Percentiles rank a stretch among this genome's conserved stretches.
Evolutionary conservation across 331 rosid species (phyloP).

Genomic region (Malus hybrid): DNA sequence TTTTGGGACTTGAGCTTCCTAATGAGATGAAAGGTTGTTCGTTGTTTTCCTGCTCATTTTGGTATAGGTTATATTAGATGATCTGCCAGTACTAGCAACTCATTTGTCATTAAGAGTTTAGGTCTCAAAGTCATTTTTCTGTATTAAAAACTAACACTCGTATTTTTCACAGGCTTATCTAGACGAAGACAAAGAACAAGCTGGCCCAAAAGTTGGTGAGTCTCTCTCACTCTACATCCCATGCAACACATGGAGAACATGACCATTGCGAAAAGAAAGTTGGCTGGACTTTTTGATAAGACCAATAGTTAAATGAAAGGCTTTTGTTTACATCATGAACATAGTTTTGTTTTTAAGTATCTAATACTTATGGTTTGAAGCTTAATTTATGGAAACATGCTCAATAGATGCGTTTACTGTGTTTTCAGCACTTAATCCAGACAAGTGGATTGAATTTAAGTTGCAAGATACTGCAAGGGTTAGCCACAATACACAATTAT

Average conservation of each 20-base stretch:
- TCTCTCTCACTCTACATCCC: neutral
- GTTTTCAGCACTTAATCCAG: constrained; percentile 66
- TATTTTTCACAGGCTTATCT: constrained; percentile 45
- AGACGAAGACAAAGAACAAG: constrained; percentile 43
- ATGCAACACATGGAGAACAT: neutral
- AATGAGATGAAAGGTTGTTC: neutral
- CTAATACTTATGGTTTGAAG: neutral
- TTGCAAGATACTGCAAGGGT: constrained; percentile 92
- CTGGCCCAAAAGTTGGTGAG: constrained; percentile 59
- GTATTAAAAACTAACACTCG: neutral
- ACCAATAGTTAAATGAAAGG: neutral
- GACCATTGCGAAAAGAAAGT: neutral
- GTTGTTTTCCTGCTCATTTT: neutral
- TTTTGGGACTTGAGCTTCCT: neutral
- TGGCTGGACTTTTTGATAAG: no score
- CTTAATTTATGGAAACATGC: neutral
- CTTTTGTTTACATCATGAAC: neutral
- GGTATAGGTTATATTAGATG: neutral
- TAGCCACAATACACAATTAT: constrained; percentile 75
- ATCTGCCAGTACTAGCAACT: neutral
- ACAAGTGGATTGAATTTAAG: constrained; percentile 84
- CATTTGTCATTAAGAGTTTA: neutral
- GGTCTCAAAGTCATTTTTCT: neutral
- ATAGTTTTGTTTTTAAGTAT: neutral
- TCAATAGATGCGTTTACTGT: neutral